Evolutionary conservation across 2,329 filamentous ascomycete species (phyloP), one percentile per base, ranked within the genome.

Genomic region (Apiospora rasikravindrae): DNA sequence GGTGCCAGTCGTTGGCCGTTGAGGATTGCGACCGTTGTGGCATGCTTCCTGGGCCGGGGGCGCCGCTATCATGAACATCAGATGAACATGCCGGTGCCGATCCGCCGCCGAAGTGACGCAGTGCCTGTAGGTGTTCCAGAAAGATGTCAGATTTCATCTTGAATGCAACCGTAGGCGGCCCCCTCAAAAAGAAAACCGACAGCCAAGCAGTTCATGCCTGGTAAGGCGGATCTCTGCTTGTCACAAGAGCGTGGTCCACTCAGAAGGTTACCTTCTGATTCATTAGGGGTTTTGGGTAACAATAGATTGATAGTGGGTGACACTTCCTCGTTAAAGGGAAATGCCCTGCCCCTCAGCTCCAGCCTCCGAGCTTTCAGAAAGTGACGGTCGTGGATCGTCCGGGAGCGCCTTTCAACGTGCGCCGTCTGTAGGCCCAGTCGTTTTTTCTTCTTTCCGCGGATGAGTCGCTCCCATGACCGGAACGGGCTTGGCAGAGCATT

Each of bases 31-130:
- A 14, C 51, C 26, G 57, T 40, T 11, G 57, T 4, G 19, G 57
- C 33, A n/a, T n/a, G 22, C 51, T 33, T 29, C 7, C 16, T 24
- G 51, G 26, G 10, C 49, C 11, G 24, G 24, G 24, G 24, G 49
- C 24, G n/a, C 53, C 29, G 33, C 57, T n/a, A 40, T 64, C 57
- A 40, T 40, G 16, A 29, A 47, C 40, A 68, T 69, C 68, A 42
- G 68, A 69, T 51, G 68, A 69, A 69, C n/a, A 69, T 69, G 68
- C 68, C 37, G 68, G 68, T 51, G 68, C 49, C 45, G 68, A 69
- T 69, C 68, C 37, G 68, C 68, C 19, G 47, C 47, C 57, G 33
- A 40, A 37, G 67, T 37, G 26, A 49, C 47, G 67, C 29, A 49
- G 68, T 57, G 29, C 33, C 24, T 40, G 26, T 16, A 42, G 4